Base-by-base conservation (phyloP, 352 stramenopile genomes). In the Thraustochytrium sp. region DNA sequence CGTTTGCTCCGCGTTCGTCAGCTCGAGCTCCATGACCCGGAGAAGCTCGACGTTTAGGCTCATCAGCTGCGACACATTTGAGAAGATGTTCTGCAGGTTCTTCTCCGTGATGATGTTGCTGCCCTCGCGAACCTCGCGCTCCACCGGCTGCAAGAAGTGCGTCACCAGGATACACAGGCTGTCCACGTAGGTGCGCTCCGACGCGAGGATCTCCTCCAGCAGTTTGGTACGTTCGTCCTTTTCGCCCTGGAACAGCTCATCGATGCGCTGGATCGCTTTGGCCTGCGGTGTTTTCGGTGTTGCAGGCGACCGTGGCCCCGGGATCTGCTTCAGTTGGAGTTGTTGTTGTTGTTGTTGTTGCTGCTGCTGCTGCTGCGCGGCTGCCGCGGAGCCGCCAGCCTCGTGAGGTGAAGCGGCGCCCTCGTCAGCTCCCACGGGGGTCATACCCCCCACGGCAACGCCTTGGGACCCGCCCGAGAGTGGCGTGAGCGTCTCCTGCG, bases 31-130 rank as follows among this genome's bases (percentile, higher is more conserved):
- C 68, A 80, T 80, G 53, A 80, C 40, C 11, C 68, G 48, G 16
- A 80, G 51, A 11, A 80, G 68, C 49, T 80, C 68, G 26, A 63
- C 68, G 38, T 80, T 80, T 8, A 80, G 68, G 21, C 37, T 44
- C 68, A 63, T 44, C 0, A 80, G 68, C 68, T 80, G 68, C 46
- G 31, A 53, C 8, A 80, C 68, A 31, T 80, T 80, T 23, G 68
- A 61, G 2, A 80, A 80, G 23, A 80, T 80, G 29, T n/a, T n/a
- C 16, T 80, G 68, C 2, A 80, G 48, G 8, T 34, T 40, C 68
- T 80, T 80, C 9, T 80, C 53, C 11, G 46, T 36, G 31, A 80
- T 51, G 26, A 80, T 46, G 18, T 9, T 21, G 37, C 44, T 46
- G 29, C 68, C 68, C 16, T 80, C 68, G 21, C 36, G 34, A 44